phyloP scores from a whole-genome alignment of 2,329 filamentous ascomycete genomes.

The Dactylellina haptotyla region DNA sequence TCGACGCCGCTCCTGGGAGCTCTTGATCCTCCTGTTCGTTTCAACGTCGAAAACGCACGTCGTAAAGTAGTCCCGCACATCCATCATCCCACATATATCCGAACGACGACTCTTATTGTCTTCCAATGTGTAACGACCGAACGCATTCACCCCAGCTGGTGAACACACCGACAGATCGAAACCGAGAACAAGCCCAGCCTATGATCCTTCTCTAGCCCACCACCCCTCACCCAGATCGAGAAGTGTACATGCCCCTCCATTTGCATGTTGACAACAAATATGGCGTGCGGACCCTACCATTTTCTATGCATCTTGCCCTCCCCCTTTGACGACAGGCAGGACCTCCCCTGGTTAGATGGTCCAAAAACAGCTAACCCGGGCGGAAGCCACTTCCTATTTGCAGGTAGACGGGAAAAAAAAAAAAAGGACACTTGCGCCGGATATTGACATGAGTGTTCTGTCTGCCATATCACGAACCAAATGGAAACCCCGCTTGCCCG shows the following conservation, averaged over 20 bases:
- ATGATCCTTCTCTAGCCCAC: slow-evolving; percentile 51
- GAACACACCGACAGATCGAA: too few relatives aligned
- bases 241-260: slow-evolving; percentile 6
- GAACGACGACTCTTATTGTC: slow-evolving; percentile 18
- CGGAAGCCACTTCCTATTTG: slow-evolving; percentile 21
- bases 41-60: slow-evolving; percentile 43
- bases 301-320: slow-evolving; percentile 35
- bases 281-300: slow-evolving; percentile 32
- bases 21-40: slow-evolving; percentile 9
- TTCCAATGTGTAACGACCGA: slow-evolving; percentile 40
- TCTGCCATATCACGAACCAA: background rate
- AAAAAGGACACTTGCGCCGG: slow-evolving; percentile 7
- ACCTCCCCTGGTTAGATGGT: background rate
- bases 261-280: slow-evolving; percentile 22
- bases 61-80: slow-evolving; percentile 20
- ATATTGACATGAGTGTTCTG: slow-evolving; percentile 20
- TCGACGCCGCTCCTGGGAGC: slow-evolving; percentile 29
- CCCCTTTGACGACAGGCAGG: slow-evolving; percentile 18
- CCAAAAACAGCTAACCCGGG: slow-evolving; percentile 21
- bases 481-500: background rate
- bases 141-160: too few relatives aligned
- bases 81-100: slow-evolving; percentile 5
- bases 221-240: background rate
- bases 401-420: background rate
- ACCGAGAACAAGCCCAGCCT: background rate